Evolutionary conservation across 2,329 filamentous ascomycete species (phyloP).

Genomic region (Didymellaceae sp.): DNA sequence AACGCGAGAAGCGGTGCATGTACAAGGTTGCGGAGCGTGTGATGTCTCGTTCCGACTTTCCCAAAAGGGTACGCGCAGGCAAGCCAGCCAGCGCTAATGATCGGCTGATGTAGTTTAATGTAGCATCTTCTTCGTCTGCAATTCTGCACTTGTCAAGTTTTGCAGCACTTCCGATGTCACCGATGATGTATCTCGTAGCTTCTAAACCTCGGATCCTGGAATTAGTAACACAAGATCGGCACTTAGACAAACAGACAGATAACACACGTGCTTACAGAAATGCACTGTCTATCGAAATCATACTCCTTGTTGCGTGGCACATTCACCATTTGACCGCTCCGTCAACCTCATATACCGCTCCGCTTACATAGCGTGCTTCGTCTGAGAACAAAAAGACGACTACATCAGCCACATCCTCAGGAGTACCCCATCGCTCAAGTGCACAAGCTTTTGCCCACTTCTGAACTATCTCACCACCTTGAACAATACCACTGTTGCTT

Average conservation of each 20-base stretch:
- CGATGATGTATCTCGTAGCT: too few species aligned
- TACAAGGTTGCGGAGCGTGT: too few species aligned
- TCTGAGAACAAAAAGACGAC: slow-evolving; percentile 1
- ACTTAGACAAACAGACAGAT: too few species aligned
- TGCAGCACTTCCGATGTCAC: too few species aligned
- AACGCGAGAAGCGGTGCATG: too few species aligned
- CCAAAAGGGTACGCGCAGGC: not conserved
- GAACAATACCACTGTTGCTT: slow-evolving; percentile 57
- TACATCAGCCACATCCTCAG: slow-evolving; percentile 48
- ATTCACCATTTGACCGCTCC: slow-evolving; percentile 12
- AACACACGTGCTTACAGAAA: not conserved
- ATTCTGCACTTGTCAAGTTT: too few species aligned
- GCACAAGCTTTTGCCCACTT: slow-evolving; percentile 49
- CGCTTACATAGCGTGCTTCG: slow-evolving; percentile 4
- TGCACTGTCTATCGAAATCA: too few species aligned
- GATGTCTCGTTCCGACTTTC: not conserved
- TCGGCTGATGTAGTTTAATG: too few species aligned
- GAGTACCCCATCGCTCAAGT: slow-evolving; percentile 52
- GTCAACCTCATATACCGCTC: slow-evolving; percentile 19
- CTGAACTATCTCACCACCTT: slow-evolving; percentile 53
- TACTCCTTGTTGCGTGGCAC: not conserved
- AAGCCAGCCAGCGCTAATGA: too few species aligned
- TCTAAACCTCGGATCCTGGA: too few species aligned
- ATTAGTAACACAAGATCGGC: too few species aligned
- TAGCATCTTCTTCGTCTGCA: too few species aligned